Evolutionary conservation across 805 yeast genomes (phyloP).

Genomic region (Pichia heedii): DNA sequence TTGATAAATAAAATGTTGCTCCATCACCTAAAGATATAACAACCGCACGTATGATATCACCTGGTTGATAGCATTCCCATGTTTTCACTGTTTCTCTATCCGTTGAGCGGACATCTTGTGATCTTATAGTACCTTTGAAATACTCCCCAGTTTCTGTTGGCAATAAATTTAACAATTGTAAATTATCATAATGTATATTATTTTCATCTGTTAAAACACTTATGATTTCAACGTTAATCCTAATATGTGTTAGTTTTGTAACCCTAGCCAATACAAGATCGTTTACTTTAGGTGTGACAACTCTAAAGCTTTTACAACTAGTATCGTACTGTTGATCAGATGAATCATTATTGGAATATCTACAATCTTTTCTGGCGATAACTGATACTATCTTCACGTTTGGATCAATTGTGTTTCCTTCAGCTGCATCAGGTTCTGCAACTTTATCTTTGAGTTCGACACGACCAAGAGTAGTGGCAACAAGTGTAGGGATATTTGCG

Average conservation of each 20-base stretch:
- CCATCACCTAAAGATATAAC: slow-evolving; percentile 93
- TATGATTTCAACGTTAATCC: slow-evolving; percentile 71
- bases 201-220: slow-evolving; percentile 17
- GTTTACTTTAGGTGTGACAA: slow-evolving; percentile 69
- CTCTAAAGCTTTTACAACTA: slow-evolving; percentile 7
- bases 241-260: slow-evolving; percentile 53
- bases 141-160: slow-evolving; percentile 77
- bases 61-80: slow-evolving; percentile 75
- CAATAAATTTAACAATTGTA: slow-evolving; percentile 27
- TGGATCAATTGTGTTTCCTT: slow-evolving; percentile 5
- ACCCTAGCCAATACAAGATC: slow-evolving; percentile 76
- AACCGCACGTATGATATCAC: slow-evolving; percentile 82
- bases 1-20: slow-evolving; percentile 75
- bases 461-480: slow-evolving; percentile 57
- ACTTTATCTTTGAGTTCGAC: slow-evolving; percentile 24
- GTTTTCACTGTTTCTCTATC: slow-evolving; percentile 83
- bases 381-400: slow-evolving; percentile 13
- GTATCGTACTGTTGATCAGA: neutral
- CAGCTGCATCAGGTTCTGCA: slow-evolving; percentile 1
- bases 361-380: slow-evolving; percentile 18
- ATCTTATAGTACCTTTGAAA: slow-evolving; percentile 75
- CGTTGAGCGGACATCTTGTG: slow-evolving; percentile 84
- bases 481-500: slow-evolving; percentile 31
- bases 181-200: neutral
- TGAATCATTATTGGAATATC: neutral